These are phyloP conservation scores for Tuber calosporum DNA, from an alignment of 495 filamentous ascomycete species.

Conservation along the genomic window DNA sequence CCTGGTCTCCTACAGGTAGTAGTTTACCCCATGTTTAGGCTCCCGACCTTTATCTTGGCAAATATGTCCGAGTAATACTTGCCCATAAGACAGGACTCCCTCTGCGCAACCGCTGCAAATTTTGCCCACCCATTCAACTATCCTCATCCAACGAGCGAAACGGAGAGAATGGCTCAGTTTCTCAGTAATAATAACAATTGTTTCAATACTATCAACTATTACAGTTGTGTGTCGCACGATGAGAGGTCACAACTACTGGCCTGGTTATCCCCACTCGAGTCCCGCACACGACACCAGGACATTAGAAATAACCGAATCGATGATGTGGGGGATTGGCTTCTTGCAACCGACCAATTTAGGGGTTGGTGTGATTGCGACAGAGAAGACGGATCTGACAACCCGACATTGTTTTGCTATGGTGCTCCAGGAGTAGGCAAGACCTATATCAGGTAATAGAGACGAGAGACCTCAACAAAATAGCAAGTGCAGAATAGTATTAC, in stretches of 20 bases:
- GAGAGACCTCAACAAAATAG: neutral
- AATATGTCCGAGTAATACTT: too few species aligned
- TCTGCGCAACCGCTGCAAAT: too few species aligned
- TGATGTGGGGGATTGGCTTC: neutral
- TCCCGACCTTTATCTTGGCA: too few species aligned
- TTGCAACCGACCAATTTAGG: neutral
- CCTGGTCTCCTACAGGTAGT: too few species aligned
- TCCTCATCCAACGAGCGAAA: neutral
- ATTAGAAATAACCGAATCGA: neutral
- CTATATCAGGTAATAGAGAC: neutral
- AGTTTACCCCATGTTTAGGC: too few species aligned
- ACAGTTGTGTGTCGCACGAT: neutral
- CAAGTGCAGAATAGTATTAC: neutral
- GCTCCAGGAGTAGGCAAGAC: neutral
- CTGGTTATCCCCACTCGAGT: neutral
- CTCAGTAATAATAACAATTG: neutral
- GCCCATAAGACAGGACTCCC: too few species aligned
- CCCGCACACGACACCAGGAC: neutral
- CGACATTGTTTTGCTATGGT: neutral
- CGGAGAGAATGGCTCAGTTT: neutral
- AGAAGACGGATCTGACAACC: neutral
- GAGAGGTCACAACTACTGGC: neutral
- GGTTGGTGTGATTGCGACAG: neutral
- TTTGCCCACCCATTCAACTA: neutral
- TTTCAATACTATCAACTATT: neutral